phyloP scores from a whole-genome alignment of 768 basidiomycete species.

The Boletus reticulatus region DNA sequence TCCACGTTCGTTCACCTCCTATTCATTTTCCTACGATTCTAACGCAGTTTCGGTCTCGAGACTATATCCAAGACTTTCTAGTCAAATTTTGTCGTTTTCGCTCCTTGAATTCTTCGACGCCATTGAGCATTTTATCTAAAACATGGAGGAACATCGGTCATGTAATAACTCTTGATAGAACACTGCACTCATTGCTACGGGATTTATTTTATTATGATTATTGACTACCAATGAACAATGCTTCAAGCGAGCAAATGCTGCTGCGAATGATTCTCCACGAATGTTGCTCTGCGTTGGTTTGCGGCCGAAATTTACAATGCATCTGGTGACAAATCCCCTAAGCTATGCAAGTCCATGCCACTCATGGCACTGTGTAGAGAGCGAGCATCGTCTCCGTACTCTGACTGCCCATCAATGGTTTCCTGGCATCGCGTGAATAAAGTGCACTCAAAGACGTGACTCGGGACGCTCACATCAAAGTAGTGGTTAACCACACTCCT shows the following conservation, averaged over 20 bases:
- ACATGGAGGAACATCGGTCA: conserved; percentile 35
- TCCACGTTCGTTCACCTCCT: conserved; percentile 23
- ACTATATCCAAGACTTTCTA: neutral
- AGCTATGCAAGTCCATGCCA: conserved; percentile 49
- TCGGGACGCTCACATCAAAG: conserved; percentile 71
- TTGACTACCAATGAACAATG: conserved; percentile 7
- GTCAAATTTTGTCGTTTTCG: conserved; percentile 11
- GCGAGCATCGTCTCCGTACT: conserved; percentile 67
- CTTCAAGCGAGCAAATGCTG: neutral
- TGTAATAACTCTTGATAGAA: conserved; percentile 35
- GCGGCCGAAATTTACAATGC: conserved; percentile 44
- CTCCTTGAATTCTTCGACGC: conserved; percentile 15
- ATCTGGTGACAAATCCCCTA: conserved; percentile 71
- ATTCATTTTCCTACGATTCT: conserved; percentile 11
- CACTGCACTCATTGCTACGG: conserved; percentile 36
- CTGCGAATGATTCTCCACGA: neutral
- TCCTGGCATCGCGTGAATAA: conserved; percentile 45
- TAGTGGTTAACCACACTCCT: conserved; percentile 86
- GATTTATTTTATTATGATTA: conserved; percentile 28
- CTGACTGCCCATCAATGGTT: conserved; percentile 69
- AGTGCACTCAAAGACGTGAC: neutral
- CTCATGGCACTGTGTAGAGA: conserved; percentile 64
- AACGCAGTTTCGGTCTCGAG: conserved; percentile 11
- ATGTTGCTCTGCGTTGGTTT: neutral
- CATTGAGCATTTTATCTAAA: conserved; percentile 29